Evolutionary conservation across 2,329 filamentous ascomycete species (phyloP), one percentile per base, ranked within the genome.

Genomic region (Diaporthe humulicola): DNA sequence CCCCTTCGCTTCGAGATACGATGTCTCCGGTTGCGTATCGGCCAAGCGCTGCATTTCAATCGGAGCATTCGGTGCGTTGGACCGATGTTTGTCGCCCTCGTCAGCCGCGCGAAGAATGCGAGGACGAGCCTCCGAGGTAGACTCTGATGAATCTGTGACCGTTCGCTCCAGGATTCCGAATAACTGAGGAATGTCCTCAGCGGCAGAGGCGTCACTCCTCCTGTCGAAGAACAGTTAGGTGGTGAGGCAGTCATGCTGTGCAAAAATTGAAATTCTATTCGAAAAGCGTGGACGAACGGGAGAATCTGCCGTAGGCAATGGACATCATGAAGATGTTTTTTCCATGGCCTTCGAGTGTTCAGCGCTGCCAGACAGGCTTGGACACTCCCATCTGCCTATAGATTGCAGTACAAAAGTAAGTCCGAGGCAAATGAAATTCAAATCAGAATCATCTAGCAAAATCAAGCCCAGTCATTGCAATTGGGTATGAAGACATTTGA

Each of bases 161-260:
- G 36, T 4, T 38, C 3, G 4, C 10, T n/a, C 9, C 22, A 1
- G 12, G n/a, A 14, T 4, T 19, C 19, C 8, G n/a, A 1, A 5
- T 25, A 22, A 52, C 30, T 6, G 4, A 5, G 10, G 10, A 14
- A 58, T 7, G 12, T 52, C 28, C 3, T 10, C 56, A 7, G 22
- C 22, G 22, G 33, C 30, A 25, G 48, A 50, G n/a, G 14, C 5
- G 10, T 6, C 5, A 52, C n/a, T 2, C 9, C n/a, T 52, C 9
- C 17, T 10, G 12, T 22, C 28, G 10, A 7, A 52, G 19, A 52
- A 52, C 19, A 50, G n/a, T 3, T 7, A 48, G 45, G 38, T 4
- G n/a, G 14, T 15, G 10, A 52, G 15, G 48, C 4, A 14, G 48
- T n/a, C 28, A 1, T 14, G 14, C 22, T 1, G 15, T 52, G 9